A percentile compares a stretch with the other conserved stretches of the same genome.
Conservation (phyloP, 495 filamentous ascomycete genomes). For the Rostrohypoxylon terebratum region DNA sequence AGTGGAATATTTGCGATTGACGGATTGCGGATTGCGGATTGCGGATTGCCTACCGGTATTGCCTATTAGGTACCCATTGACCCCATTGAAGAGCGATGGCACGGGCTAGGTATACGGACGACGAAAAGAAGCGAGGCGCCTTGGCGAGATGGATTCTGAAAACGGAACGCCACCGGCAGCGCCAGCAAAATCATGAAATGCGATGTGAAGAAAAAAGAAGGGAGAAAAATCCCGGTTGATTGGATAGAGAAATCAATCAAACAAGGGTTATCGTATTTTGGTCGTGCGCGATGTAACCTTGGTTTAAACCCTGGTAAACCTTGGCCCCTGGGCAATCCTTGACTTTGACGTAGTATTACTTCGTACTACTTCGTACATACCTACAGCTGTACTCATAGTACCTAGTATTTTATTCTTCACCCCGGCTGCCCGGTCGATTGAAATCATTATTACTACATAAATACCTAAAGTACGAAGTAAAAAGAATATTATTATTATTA, state of each 20-base stretch:
- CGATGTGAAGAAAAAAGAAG: neutral
- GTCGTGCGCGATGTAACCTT: neutral
- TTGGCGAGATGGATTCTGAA: conserved; percentile 10
- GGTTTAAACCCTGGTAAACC: neutral
- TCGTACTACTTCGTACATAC: too few species aligned
- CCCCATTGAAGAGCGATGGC: neutral
- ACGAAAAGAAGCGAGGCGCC: neutral
- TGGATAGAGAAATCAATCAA: neutral
- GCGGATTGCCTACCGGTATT: too few species aligned
- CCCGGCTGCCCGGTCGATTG: conserved; percentile 11
- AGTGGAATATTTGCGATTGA: too few species aligned
- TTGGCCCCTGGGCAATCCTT: too few species aligned
- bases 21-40: too few species aligned
- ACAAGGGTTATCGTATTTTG: neutral
- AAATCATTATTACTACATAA: conserved; percentile 24
- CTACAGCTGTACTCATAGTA: too few species aligned
- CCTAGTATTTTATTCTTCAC: too few species aligned
- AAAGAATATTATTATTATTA: conserved; percentile 21
- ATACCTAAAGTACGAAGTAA: too few species aligned
- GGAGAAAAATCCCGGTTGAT: conserved; percentile 10
- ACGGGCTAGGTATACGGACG: neutral
- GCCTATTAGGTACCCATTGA: too few species aligned
- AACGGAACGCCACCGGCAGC: neutral
- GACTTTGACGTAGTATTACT: too few species aligned
- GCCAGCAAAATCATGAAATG: neutral